These are phyloP conservation scores for Plasmodium gallinaceum DNA, from an alignment of 169 alveolate genomes.

Conservation along the genomic window DNA sequence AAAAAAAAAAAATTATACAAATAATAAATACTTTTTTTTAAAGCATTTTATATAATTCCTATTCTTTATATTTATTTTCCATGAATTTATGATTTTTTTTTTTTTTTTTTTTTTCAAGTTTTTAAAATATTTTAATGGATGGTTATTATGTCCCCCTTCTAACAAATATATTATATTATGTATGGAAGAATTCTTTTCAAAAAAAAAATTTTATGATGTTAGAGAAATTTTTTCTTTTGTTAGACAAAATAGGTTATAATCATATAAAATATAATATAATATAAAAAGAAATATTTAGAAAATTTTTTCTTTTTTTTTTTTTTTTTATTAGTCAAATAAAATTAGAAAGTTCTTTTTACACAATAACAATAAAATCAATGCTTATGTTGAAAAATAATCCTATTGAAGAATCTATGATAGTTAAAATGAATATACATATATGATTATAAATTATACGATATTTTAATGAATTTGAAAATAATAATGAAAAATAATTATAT, in stretches of 20 bases:
- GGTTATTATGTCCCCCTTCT: conserved; percentile 77
- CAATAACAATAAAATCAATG: conserved; percentile 74
- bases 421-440: neutral
- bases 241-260: conserved; percentile 66
- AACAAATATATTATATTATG: conserved; percentile 69
- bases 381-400: conserved; percentile 56
- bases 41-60: neutral
- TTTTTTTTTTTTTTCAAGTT: conserved; percentile 20
- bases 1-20: neutral
- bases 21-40: neutral
- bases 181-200: conserved; percentile 65
- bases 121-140: conserved; percentile 74
- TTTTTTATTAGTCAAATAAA: conserved; percentile 61
- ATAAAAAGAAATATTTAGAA: neutral
- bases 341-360: conserved; percentile 70
- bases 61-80: neutral
- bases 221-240: conserved; percentile 75
- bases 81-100: neutral
- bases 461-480: neutral
- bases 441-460: neutral
- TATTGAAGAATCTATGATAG: conserved; percentile 73
- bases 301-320: conserved; percentile 19
- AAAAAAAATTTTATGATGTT: conserved; percentile 64
- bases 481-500: neutral
- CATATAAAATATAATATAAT: neutral